Conservation (phyloP, 139 green algal genomes). For the Chlorella sp. region DNA sequence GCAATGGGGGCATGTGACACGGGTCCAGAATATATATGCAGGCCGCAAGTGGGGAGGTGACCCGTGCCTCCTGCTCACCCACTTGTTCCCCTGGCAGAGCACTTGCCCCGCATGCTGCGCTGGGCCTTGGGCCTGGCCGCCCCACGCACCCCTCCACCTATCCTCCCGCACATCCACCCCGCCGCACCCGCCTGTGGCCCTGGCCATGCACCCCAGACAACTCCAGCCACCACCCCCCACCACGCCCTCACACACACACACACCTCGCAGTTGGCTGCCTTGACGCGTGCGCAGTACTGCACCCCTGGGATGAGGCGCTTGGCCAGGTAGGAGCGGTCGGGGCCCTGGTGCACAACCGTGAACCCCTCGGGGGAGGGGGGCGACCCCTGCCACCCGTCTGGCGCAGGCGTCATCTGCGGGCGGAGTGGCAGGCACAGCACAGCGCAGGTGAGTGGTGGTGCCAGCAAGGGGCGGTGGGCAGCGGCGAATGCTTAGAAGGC, state of each 20-base stretch:
- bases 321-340: slow-evolving; percentile 59
- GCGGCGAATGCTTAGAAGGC: too few relatives aligned
- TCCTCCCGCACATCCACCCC: not conserved
- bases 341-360: slow-evolving; percentile 59
- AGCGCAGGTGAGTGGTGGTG: too few relatives aligned
- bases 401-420: slow-evolving; percentile 58
- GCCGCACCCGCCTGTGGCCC: not conserved
- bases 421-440: not conserved
- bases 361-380: slow-evolving; percentile 47
- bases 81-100: too few relatives aligned
- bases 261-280: slow-evolving; percentile 44
- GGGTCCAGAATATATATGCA: too few relatives aligned
- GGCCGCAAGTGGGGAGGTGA: too few relatives aligned
- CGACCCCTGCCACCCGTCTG: slow-evolving; percentile 35
- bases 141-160: not conserved
- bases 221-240: not conserved
- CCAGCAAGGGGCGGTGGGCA: too few relatives aligned
- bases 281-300: slow-evolving; percentile 58
- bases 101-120: too few relatives aligned
- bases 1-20: too few relatives aligned
- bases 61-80: too few relatives aligned
- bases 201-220: too few relatives aligned
- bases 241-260: not conserved
- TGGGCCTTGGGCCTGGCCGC: too few relatives aligned
- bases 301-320: slow-evolving; percentile 55